A percentile compares a stretch with the other conserved stretches of the same genome.
Evolutionary conservation across 1,284 basidiomycete species (phyloP).

Genomic region (Inonotus hispidus): DNA sequence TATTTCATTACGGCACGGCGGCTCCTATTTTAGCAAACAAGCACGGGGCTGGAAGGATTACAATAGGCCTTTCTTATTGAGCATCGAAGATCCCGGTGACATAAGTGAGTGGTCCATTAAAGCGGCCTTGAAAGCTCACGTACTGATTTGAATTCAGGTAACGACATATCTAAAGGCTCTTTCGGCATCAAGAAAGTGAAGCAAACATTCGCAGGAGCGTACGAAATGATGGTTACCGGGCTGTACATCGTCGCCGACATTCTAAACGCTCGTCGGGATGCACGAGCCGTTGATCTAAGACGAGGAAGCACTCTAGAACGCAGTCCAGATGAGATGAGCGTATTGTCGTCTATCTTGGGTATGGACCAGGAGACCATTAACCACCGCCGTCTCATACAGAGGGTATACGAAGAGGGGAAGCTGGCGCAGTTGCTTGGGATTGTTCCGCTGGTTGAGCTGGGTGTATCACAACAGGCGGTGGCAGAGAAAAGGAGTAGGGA

Average conservation of each 20-base stretch:
- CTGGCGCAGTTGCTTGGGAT: constrained; percentile 62
- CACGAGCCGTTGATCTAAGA: constrained; percentile 42
- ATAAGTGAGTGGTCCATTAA: constrained; percentile 43
- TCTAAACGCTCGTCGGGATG: constrained; percentile 46
- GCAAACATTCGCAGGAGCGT: constrained; percentile 81
- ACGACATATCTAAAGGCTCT: constrained; percentile 90
- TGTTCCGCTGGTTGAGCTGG: constrained; percentile 27
- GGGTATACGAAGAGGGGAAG: constrained; percentile 57
- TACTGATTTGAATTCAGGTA: constrained; percentile 46
- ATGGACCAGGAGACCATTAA: constrained; percentile 80
- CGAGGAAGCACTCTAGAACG: constrained; percentile 22
- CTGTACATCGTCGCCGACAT: constrained; percentile 57
- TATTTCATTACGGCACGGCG: constrained; percentile 82
- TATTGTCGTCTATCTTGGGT: constrained; percentile 76
- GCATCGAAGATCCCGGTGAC: constrained; percentile 96
- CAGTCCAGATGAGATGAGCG: constrained; percentile 67
- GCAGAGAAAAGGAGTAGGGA: constrained; percentile 19
- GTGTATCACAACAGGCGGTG: constrained; percentile 22
- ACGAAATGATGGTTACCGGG: constrained; percentile 73
- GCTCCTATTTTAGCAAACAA: constrained; percentile 79
- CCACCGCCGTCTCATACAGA: constrained; percentile 61
- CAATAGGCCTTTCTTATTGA: constrained; percentile 58
- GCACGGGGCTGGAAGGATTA: constrained; percentile 75
- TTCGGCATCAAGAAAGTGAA: constrained; percentile 82
- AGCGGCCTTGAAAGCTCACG: neutral